Base-by-base conservation (phyloP, 23 red algal species). In the Pyropia yezoensis region DNA sequence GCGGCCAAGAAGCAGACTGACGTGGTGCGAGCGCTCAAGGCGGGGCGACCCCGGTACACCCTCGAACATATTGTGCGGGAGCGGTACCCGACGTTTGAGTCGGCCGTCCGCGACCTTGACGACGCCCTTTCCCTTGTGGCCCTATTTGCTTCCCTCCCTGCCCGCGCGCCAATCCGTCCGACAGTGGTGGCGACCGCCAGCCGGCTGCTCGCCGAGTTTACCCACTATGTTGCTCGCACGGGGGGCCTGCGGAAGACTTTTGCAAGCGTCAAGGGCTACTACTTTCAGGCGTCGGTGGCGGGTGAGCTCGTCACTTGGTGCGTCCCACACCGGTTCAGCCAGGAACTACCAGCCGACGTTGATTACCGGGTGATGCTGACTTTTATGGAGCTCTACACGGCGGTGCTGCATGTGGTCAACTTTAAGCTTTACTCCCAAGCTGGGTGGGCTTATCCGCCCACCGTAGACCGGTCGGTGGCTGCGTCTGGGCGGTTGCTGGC, bases 331-430 rank as follows among this genome's bases (percentile, higher is more conserved):
- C 76, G 86, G 23, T 91, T 91, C 65, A 59, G 51, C 17, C 94
- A 98, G 27, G 18, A 71, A 7, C 32, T 98, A 18, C 94, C 94
- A 4, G 45, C 45, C 30, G 85, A 89, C 32, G 94, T 98, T 3
- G 94, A 98, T 69, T 88, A 87, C 45, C 68, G 75, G 0, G 79
- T 98, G 14, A 86, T 98, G 77, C 65, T 66, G 47, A 98, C 82
- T 2, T 98, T 98, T 70, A 71, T 98, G 25, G 94, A 98, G 67
- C 73, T 98, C 18, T 90, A 98, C 51, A 79, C 86, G 20, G 82
- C 79, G 34, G 63, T 98, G 21, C 29, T 98, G 65, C 76, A 62
- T 58, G 85, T 90, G 73, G 94, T 98, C 49, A 89, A 90, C 60
- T 88, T 88, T 30, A 71, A 78, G 20, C 68, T 98, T 1, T 98